A percentile compares a stretch with the other conserved stretches of the same genome.
phyloP scores from a whole-genome alignment of 805 yeast species.

The Candida orba region DNA sequence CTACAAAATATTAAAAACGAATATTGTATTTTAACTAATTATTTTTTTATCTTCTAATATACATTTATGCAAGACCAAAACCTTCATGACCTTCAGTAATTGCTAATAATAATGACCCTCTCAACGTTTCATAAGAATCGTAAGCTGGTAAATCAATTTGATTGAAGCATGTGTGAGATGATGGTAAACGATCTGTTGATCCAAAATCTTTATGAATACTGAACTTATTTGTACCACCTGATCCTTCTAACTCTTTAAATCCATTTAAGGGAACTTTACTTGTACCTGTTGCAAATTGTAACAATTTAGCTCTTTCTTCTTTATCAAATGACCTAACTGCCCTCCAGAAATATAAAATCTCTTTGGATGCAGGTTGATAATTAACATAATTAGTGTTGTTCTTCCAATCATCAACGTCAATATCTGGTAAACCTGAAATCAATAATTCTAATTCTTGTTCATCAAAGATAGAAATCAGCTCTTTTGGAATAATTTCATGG shows the following conservation, averaged over 20 bases:
- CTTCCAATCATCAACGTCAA: conserved; percentile 95
- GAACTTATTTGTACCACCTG: conserved; percentile 78
- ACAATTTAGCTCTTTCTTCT: conserved; percentile 87
- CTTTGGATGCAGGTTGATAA: conserved; percentile 75
- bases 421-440: conserved; percentile 92
- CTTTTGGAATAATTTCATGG: conserved; percentile 82
- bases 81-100: conserved; percentile 95
- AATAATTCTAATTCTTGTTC: conserved; percentile 92
- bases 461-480: conserved; percentile 78
- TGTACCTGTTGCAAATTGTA: conserved; percentile 97
- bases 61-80: conserved; percentile 67
- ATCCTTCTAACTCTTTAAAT: conserved; percentile 82
- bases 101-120: conserved; percentile 76
- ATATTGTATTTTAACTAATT: not conserved
- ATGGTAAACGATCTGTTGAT: conserved; percentile 76
- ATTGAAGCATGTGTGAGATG: conserved; percentile 95
- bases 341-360: conserved; percentile 96
- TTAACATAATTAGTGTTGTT: conserved; percentile 75
- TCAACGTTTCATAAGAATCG: conserved; percentile 76
- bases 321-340: conserved; percentile 90
- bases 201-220: conserved; percentile 89
- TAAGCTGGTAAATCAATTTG: conserved; percentile 92
- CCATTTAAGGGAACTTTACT: conserved; percentile 94
- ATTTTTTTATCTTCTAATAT: not conserved
- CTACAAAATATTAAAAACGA: not conserved